These are phyloP conservation scores for Naganishia vaughanmartiniae DNA, from an alignment of 768 basidiomycete genomes.

Conservation along the genomic window DNA sequence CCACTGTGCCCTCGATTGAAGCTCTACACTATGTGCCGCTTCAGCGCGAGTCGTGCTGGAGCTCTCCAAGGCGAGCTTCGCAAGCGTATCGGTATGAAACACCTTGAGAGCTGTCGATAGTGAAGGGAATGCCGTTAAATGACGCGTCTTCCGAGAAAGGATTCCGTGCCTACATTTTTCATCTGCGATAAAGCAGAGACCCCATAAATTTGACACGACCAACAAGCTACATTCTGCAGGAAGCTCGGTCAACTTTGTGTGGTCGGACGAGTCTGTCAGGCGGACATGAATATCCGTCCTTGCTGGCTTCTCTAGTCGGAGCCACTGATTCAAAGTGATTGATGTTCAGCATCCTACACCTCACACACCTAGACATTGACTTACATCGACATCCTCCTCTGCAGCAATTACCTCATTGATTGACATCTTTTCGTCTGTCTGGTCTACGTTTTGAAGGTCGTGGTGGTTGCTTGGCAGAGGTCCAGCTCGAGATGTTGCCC, in stretches of 20 bases:
- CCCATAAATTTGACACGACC: slow-evolving; percentile 45
- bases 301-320: slow-evolving; percentile 43
- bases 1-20: slow-evolving; percentile 44
- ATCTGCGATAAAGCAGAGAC: slow-evolving; percentile 41
- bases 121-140: not conserved
- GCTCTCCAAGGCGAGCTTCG: slow-evolving; percentile 35
- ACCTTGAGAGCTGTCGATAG: slow-evolving; percentile 38
- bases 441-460: slow-evolving; percentile 5
- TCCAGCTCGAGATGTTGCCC: slow-evolving; percentile 12
- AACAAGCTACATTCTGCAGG: slow-evolving; percentile 46
- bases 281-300: slow-evolving; percentile 48
- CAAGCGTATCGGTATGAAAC: slow-evolving; percentile 39
- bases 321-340: slow-evolving; percentile 38
- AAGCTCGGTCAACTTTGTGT: slow-evolving; percentile 37
- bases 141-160: not conserved
- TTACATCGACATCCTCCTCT: slow-evolving; percentile 47
- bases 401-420: slow-evolving; percentile 31
- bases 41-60: slow-evolving; percentile 30
- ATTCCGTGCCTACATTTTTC: slow-evolving; percentile 34
- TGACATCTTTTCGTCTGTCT: slow-evolving; percentile 5
- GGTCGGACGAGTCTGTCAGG: slow-evolving; percentile 38
- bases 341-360: not conserved
- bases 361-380: slow-evolving; percentile 12
- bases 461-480: not conserved
- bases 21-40: slow-evolving; percentile 26